These are phyloP conservation scores for Penicillium tannophilum DNA, from an alignment of 495 filamentous ascomycete genomes.

Conservation along the genomic window DNA sequence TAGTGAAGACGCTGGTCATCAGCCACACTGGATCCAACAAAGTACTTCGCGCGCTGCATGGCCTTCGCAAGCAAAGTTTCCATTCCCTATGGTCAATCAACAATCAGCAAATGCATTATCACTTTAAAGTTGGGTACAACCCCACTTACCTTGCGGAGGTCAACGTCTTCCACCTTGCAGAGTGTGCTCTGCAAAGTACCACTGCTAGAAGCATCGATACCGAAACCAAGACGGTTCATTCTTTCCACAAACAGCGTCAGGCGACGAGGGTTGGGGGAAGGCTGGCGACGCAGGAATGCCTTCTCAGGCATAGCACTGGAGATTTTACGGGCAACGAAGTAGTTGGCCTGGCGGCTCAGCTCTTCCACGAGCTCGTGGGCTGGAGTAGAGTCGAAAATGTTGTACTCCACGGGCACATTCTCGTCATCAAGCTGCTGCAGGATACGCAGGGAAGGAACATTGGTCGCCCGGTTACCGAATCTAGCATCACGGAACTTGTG, in stretches of 20 bases:
- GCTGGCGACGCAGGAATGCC: conserved; percentile 86
- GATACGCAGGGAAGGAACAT: conserved; percentile 82
- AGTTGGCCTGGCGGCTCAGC: conserved; percentile 86
- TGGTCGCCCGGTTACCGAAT: conserved; percentile 72
- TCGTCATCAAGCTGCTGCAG: conserved; percentile 96
- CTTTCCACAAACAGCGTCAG: conserved; percentile 88
- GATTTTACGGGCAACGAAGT: conserved; percentile 84
- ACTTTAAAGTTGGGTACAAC: neutral
- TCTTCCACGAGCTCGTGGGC: conserved; percentile 96
- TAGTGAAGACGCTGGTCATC: conserved; percentile 83
- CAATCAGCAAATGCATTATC: conserved; percentile 2
- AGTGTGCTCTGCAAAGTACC: conserved; percentile 89
- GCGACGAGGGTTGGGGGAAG: conserved; percentile 80
- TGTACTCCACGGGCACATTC: conserved; percentile 93
- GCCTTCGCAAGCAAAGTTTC: conserved; percentile 91
- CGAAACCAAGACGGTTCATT: conserved; percentile 87
- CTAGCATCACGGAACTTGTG: conserved; percentile 88
- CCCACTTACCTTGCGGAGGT: conserved; percentile 73
- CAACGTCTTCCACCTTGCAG: conserved; percentile 83
- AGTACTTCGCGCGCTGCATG: conserved; percentile 96
- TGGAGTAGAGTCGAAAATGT: conserved; percentile 88
- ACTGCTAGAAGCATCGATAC: conserved; percentile 86
- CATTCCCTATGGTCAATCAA: conserved; percentile 64
- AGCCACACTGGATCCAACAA: conserved; percentile 70
- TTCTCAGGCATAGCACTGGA: conserved; percentile 80